phyloP scores from a whole-genome alignment of 2,329 filamentous ascomycete genomes.

The Pseudomassariella vexata region DNA sequence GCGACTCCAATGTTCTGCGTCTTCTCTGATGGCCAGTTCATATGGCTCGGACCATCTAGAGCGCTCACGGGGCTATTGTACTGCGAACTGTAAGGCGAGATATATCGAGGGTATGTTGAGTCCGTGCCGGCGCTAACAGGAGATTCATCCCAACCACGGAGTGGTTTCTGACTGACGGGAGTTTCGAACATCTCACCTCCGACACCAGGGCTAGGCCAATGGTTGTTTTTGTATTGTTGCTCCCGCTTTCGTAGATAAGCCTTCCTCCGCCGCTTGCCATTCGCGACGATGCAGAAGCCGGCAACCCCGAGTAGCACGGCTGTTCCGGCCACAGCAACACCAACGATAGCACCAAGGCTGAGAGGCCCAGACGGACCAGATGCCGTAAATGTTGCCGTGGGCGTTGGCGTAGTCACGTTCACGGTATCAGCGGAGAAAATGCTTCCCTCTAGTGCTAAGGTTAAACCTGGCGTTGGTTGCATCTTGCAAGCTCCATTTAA shows the following conservation, averaged over 20 bases:
- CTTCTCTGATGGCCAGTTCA: constrained; percentile 31
- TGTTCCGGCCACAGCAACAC: constrained; percentile 48
- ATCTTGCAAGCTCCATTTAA: constrained; percentile 53
- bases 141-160: constrained; percentile 49
- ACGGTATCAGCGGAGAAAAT: constrained; percentile 44
- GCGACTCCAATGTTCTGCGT: constrained; percentile 36
- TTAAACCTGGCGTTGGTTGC: constrained; percentile 37
- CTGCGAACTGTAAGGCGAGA: constrained; percentile 55
- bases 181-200: constrained; percentile 42
- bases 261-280: constrained; percentile 49
- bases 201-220: constrained; percentile 33
- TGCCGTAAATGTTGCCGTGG: constrained; percentile 31
- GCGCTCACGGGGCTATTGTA: constrained; percentile 52
- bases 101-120: constrained; percentile 38
- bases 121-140: constrained; percentile 38
- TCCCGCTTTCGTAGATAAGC: constrained; percentile 44
- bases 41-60: constrained; percentile 23
- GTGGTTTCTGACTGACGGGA: constrained; percentile 47
- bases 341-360: constrained; percentile 49
- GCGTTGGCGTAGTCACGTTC: constrained; percentile 44
- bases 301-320: constrained; percentile 38
- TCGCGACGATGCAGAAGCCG: constrained; percentile 50
- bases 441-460: constrained; percentile 43
- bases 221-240: constrained; percentile 30
- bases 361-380: constrained; percentile 40